These are phyloP conservation scores for Pichia sp. DNA, from an alignment of 1,139 yeast genomes.

Conservation along the genomic window DNA sequence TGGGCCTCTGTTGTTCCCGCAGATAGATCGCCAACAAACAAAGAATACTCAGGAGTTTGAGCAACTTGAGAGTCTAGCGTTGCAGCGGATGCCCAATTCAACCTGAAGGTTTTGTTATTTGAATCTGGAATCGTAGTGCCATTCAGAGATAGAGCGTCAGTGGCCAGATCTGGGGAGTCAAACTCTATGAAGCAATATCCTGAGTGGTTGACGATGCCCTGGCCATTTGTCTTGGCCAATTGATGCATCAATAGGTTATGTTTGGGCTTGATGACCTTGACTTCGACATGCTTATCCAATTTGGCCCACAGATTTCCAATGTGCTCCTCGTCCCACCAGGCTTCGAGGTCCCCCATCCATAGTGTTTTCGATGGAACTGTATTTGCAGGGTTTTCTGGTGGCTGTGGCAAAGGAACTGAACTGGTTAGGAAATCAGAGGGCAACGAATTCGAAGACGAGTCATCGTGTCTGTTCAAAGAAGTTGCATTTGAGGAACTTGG, in stretches of 20 bases:
- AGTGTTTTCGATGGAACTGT: slow-evolving; percentile 39
- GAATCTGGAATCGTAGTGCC: slow-evolving; percentile 65
- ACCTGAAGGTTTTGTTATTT: slow-evolving; percentile 53
- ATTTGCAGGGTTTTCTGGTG: slow-evolving; percentile 42
- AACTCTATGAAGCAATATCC: slow-evolving; percentile 89
- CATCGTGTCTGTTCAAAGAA: background rate
- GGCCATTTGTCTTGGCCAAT: slow-evolving; percentile 26
- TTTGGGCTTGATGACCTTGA: slow-evolving; percentile 56
- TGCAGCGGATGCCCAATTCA: slow-evolving; percentile 86
- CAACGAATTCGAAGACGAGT: slow-evolving; percentile 8
- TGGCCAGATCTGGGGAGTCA: slow-evolving; percentile 58
- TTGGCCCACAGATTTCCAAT: slow-evolving; percentile 65
- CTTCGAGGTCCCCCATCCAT: slow-evolving; percentile 97
- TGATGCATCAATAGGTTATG: slow-evolving; percentile 30
- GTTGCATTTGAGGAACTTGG: background rate
- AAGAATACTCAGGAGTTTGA: slow-evolving; percentile 56
- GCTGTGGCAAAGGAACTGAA: slow-evolving; percentile 37
- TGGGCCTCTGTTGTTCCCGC: slow-evolving; percentile 72
- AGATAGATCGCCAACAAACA: slow-evolving; percentile 83
- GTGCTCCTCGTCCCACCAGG: slow-evolving; percentile 72
- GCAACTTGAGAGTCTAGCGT: slow-evolving; percentile 38
- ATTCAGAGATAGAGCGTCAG: slow-evolving; percentile 65
- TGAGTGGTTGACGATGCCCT: slow-evolving; percentile 44
- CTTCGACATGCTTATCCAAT: slow-evolving; percentile 45
- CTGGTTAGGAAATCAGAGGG: slow-evolving; percentile 9